Evolutionary conservation across 306 rosid species (phyloP).

Genomic region (Fragaria nilgerrensis): DNA sequence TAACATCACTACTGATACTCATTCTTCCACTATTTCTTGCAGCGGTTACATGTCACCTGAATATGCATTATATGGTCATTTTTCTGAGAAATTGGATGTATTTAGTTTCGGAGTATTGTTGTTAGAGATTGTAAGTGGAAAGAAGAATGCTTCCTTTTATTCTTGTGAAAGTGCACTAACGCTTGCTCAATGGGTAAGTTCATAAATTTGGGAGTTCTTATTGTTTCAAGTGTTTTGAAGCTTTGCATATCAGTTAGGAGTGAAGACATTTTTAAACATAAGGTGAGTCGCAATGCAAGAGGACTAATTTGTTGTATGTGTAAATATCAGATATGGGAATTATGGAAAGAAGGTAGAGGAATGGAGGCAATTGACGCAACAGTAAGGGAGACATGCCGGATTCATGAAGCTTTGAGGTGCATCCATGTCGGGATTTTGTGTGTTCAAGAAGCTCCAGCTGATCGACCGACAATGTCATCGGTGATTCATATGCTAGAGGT

Average conservation of each 20-base stretch:
- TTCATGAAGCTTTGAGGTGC: conserved; percentile 15
- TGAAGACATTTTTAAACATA: too few relatives aligned
- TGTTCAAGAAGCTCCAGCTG: too few relatives aligned
- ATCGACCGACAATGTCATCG: background rate
- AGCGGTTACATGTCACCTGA: too few relatives aligned
- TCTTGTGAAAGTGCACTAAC: background rate
- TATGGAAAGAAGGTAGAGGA: conserved; percentile 24
- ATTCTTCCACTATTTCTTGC: too few relatives aligned
- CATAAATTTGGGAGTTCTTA: background rate
- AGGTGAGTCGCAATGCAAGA: too few relatives aligned
- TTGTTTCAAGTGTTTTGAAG: background rate
- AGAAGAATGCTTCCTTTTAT: conserved; percentile 11
- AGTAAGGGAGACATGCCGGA: background rate
- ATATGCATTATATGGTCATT: too few relatives aligned
- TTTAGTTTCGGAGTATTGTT: too few relatives aligned
- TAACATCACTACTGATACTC: too few relatives aligned
- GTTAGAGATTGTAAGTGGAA: too few relatives aligned
- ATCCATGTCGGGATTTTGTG: background rate
- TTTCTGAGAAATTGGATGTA: too few relatives aligned
- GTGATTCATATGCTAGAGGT: background rate
- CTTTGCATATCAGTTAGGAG: background rate
- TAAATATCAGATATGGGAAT: conserved; percentile 9
- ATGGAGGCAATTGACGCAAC: conserved; percentile 21
- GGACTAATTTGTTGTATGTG: background rate
- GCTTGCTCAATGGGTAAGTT: conserved; percentile 20